Percentiles rank a stretch among this genome's conserved stretches.
These are phyloP conservation scores for Udeniomyces megalosporus DNA, from an alignment of 768 basidiomycete genomes.

Conservation along the genomic window DNA sequence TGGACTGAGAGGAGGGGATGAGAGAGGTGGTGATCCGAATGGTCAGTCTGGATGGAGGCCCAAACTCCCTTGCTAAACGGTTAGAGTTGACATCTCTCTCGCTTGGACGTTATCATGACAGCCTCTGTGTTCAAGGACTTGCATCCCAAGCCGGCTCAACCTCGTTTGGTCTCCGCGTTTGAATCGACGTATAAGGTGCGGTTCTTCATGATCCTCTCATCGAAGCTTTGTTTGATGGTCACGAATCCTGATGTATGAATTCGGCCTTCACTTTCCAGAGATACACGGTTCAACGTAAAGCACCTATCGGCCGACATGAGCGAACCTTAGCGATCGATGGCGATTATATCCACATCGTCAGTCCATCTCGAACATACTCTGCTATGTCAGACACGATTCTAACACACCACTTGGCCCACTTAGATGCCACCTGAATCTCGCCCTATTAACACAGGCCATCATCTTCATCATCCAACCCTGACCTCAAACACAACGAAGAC, in stretches of 20 bases:
- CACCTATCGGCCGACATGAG: constrained; percentile 83
- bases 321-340: constrained; percentile 87
- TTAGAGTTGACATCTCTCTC: not conserved
- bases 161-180: constrained; percentile 44
- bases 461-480: constrained; percentile 53
- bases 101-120: not conserved
- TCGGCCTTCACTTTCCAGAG: too few relatives aligned
- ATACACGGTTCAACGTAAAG: constrained; percentile 82
- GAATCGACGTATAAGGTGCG: constrained; percentile 80
- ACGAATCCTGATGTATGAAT: not conserved
- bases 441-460: constrained; percentile 40
- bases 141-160: constrained; percentile 44
- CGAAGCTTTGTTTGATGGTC: not conserved
- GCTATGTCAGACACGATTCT: constrained; percentile 3
- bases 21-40: constrained; percentile 69
- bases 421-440: constrained; percentile 49
- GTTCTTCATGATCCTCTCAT: not conserved
- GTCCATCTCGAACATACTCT: not conserved
- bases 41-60: constrained; percentile 40
- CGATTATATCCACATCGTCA: constrained; percentile 34
- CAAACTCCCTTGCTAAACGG: not conserved
- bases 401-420: constrained; percentile 15
- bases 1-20: constrained; percentile 39
- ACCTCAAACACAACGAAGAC: constrained; percentile 61
- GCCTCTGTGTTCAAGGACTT: constrained; percentile 88